Evolutionary conservation across 306 rosid species (phyloP).

Genomic region (Alnus rubra): DNA sequence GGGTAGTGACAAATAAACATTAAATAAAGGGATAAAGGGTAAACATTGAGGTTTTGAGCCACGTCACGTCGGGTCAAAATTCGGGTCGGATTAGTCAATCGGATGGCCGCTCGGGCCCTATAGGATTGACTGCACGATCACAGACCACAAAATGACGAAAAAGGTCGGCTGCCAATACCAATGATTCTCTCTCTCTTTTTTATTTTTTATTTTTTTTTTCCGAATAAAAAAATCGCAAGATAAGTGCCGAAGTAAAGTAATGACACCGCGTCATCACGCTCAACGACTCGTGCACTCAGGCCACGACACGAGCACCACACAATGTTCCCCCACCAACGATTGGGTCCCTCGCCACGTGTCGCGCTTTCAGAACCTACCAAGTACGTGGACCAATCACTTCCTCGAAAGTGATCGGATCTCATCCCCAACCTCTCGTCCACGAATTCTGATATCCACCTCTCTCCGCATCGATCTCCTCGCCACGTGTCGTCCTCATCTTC

Average conservation of each 20-base stretch:
- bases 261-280: background rate
- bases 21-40: too few relatives aligned
- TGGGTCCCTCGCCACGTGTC: slow-evolving; percentile 39
- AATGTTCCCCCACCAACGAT: background rate
- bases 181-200: background rate
- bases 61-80: too few relatives aligned
- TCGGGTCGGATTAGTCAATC: too few relatives aligned
- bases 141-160: background rate
- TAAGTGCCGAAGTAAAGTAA: background rate
- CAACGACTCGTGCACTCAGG: slow-evolving; percentile 19
- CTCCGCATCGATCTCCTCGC: slow-evolving; percentile 25
- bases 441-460: slow-evolving; percentile 51
- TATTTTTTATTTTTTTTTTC: background rate
- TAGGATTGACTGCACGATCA: too few relatives aligned
- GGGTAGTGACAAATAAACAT: too few relatives aligned
- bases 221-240: background rate
- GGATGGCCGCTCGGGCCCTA: background rate
- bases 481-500: slow-evolving; percentile 59
- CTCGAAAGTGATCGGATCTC: slow-evolving; percentile 77
- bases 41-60: too few relatives aligned
- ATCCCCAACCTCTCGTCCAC: slow-evolving; percentile 62
- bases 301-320: background rate
- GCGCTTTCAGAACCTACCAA: background rate
- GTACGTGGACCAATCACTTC: slow-evolving; percentile 43
- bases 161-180: background rate